Evolutionary conservation across 139 green algal genomes (phyloP).

Genomic region (Picochlorum costavermella): DNA sequence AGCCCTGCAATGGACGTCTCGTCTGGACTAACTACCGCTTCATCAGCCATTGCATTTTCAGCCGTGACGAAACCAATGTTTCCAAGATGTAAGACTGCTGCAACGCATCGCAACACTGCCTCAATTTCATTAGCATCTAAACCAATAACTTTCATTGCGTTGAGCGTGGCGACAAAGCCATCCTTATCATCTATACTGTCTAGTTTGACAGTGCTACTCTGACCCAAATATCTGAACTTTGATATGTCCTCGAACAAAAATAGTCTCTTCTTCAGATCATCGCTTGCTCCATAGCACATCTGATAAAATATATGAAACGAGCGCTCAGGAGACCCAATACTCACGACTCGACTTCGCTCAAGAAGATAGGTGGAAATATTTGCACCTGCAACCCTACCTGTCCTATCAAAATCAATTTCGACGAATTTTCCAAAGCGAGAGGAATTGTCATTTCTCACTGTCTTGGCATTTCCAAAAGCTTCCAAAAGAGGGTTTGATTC

Average conservation of each 20-base stretch:
- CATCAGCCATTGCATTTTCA: conserved; percentile 21
- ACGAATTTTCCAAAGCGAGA: conserved; percentile 81
- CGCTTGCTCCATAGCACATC: conserved; percentile 47
- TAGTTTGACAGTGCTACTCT: conserved; percentile 37
- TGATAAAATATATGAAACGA: conserved; percentile 98
- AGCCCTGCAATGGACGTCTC: conserved; percentile 22
- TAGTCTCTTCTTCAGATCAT: conserved; percentile 14
- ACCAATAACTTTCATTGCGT: conserved; percentile 71
- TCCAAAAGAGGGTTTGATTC: conserved; percentile 84
- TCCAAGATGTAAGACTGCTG: conserved; percentile 84
- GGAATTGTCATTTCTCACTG: conserved; percentile 75
- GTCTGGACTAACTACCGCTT: conserved; percentile 15
- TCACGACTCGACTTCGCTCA: conserved; percentile 59
- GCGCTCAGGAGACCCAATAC: conserved; percentile 68
- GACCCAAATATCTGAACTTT: conserved; percentile 53
- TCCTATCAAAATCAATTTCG: conserved; percentile 68
- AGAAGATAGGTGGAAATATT: conserved; percentile 72
- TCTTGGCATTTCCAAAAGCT: conserved; percentile 86
- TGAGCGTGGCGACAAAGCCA: conserved; percentile 51
- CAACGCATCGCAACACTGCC: conserved; percentile 68
- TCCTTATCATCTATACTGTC: conserved; percentile 69
- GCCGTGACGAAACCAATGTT: conserved; percentile 63
- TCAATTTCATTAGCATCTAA: conserved; percentile 36
- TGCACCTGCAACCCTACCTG: conserved; percentile 42
- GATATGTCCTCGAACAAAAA: conserved; percentile 22